Base-by-base conservation (phyloP, 257 asterid species). In the Forsythia suspensa region DNA sequence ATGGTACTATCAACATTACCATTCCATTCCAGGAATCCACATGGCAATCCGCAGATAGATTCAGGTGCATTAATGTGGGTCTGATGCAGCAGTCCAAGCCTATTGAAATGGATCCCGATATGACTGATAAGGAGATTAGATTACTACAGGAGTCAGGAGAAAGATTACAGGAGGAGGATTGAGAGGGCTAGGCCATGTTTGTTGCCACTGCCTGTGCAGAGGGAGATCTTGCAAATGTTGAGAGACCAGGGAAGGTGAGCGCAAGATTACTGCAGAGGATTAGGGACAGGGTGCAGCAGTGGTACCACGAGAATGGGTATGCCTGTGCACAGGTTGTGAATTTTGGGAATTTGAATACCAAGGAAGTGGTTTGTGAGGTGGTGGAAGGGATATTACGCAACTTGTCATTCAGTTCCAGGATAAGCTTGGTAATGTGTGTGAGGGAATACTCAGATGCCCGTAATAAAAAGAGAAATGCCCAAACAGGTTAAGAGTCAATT, bases 381-480 rank as follows among this genome's bases (percentile, higher is more conserved):
- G 97, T 94, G 84, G 99, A 96, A 89, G 99, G 4, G 99, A 96
- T 87, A 90, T 96, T 76, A 96, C 99, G 8, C 96, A 96, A 82
- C 20, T 94, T 73, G 91, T 88, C 72, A 80, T 96, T 74, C 98
- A 96, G 84, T 96, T 92, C 86, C 97, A 92, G 87, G 99, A 96
- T 87, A 96, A 96, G 87, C 91, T 96, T 80, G 98, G 99, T 52
- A 96, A 96, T 88, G 84, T 88, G 16, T 91, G 98, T 34, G 97
- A 94, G 80, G 99, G 70, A 96, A 90, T 80, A 96, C 99, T 37
- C 94, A 88, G 87, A 83, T 86, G 46, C 88, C 96, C 42, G 96
- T 96, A 44, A 86, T 96, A 42, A 87, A 77, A 86, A 94, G 99
- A 85, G 99, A 94, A 80, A 72, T 94, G 87, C 99, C 99, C 20